Evolutionary conservation across 352 stramenopile species (phyloP).

Genomic region (Phytophthora tentaculata): DNA sequence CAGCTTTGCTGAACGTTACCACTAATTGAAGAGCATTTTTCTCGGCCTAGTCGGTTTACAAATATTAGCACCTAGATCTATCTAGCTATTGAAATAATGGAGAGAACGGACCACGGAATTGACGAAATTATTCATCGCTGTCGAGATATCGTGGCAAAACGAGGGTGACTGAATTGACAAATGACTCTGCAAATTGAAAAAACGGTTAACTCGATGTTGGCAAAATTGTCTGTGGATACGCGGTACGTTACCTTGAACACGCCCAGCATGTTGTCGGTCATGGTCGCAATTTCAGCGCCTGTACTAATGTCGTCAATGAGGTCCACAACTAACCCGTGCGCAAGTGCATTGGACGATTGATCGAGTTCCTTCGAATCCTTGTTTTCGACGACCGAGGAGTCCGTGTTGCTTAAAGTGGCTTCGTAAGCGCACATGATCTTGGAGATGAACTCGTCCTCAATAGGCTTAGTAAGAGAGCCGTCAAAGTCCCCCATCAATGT

Average conservation of each 20-base stretch:
- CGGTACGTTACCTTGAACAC: slow-evolving; percentile 71
- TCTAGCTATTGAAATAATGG: background rate
- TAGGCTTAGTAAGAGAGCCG: slow-evolving; percentile 56
- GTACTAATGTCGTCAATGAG: slow-evolving; percentile 69
- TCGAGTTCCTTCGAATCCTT: background rate
- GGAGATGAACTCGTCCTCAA: slow-evolving; percentile 76
- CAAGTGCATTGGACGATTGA: slow-evolving; percentile 39
- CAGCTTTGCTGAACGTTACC: slow-evolving; percentile 75
- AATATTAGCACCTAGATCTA: background rate
- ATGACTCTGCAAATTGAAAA: slow-evolving; percentile 52
- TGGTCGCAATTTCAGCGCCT: slow-evolving; percentile 71
- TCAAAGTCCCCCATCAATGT: slow-evolving; percentile 85
- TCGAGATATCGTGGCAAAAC: slow-evolving; percentile 65
- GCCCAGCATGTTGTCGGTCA: slow-evolving; percentile 68
- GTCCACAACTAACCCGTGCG: slow-evolving; percentile 49
- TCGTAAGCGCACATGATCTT: slow-evolving; percentile 82
- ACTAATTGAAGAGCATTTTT: slow-evolving; percentile 79
- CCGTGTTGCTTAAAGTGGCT: slow-evolving; percentile 28
- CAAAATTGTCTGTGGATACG: background rate
- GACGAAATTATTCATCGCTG: slow-evolving; percentile 44
- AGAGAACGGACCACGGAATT: slow-evolving; percentile 33
- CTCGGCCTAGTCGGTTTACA: slow-evolving; percentile 47
- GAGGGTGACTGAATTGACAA: slow-evolving; percentile 69
- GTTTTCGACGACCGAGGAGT: slow-evolving; percentile 10
- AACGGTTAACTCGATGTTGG: background rate